These are phyloP conservation scores for Noccaea caerulescens DNA, from an alignment of 345 rosid genomes.

Conservation along the genomic window DNA sequence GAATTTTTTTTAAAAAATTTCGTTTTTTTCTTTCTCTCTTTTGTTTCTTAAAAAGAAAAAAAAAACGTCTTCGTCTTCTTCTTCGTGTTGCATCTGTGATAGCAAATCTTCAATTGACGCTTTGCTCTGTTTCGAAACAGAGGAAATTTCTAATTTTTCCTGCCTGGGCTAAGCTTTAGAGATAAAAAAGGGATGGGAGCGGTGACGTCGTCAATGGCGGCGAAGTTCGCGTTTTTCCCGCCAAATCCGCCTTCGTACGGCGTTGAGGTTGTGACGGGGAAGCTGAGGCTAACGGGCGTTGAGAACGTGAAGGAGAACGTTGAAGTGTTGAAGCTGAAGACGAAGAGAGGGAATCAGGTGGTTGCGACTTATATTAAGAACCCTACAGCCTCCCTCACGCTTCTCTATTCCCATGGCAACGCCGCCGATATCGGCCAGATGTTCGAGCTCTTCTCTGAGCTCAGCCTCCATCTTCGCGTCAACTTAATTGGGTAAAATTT, in stretches of 20 bases:
- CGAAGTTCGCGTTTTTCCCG: slow-evolving; percentile 96
- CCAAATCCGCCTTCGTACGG: slow-evolving; percentile 90
- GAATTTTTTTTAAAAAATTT: not conserved
- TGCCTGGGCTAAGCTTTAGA: not conserved
- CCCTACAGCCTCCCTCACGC: slow-evolving; percentile 71
- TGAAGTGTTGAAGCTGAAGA: slow-evolving; percentile 65
- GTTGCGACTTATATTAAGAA: slow-evolving; percentile 82
- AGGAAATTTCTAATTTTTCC: slow-evolving; percentile 4
- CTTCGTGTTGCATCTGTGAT: slow-evolving; percentile 9
- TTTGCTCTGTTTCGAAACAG: slow-evolving; percentile 21
- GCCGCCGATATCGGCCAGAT: slow-evolving; percentile 98
- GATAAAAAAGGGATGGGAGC: slow-evolving; percentile 60
- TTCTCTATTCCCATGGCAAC: slow-evolving; percentile 89
- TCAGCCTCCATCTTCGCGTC: slow-evolving; percentile 78
- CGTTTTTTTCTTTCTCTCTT: not conserved
- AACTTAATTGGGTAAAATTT: slow-evolving; percentile 76
- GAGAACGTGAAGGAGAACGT: slow-evolving; percentile 61
- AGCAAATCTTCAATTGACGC: not conserved
- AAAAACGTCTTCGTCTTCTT: not conserved
- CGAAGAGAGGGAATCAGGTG: slow-evolving; percentile 83
- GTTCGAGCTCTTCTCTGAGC: slow-evolving; percentile 75
- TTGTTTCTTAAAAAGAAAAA: not conserved
- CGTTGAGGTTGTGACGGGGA: slow-evolving; percentile 50
- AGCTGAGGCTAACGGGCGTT: slow-evolving; percentile 63
- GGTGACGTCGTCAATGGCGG: slow-evolving; percentile 91